phyloP scores from a whole-genome alignment of 116 monocot genomes.

The Cymodocea nodosa region DNA sequence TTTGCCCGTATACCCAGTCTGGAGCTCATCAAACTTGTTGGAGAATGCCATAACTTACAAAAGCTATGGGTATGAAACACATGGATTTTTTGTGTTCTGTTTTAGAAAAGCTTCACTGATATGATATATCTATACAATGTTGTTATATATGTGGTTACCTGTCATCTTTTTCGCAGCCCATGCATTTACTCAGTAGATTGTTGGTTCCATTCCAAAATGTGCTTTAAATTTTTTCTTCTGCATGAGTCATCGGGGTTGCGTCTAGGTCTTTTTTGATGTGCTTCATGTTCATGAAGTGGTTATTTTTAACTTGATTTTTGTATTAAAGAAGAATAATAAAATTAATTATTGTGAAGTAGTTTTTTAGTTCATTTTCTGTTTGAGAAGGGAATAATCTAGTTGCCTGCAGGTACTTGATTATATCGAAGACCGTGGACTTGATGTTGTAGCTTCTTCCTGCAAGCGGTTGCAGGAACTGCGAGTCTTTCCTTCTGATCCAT shows the following conservation, averaged over 20 bases:
- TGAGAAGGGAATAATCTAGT: background rate
- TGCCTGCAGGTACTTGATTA: constrained; percentile 61
- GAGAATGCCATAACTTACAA: constrained; percentile 47
- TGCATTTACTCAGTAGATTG: too few species aligned
- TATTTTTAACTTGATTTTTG: too few species aligned
- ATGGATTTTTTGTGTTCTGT: background rate
- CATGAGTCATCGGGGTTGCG: too few species aligned
- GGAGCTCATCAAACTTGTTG: constrained; percentile 59
- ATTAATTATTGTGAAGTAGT: background rate
- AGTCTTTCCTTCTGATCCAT: constrained; percentile 93
- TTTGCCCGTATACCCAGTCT: constrained; percentile 45
- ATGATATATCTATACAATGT: too few species aligned
- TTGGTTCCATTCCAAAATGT: too few species aligned
- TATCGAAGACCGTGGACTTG: constrained; percentile 70
- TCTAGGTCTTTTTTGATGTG: too few species aligned
- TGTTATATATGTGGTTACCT: too few species aligned
- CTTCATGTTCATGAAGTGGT: too few species aligned
- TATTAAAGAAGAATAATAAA: too few species aligned
- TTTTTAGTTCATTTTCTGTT: background rate
- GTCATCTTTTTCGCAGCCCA: too few species aligned
- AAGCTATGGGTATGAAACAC: constrained; percentile 57
- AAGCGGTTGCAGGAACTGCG: constrained; percentile 70
- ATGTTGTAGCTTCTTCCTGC: constrained; percentile 72
- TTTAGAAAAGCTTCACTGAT: background rate
- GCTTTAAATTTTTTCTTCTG: too few species aligned